Percentiles rank a stretch among this genome's conserved stretches.
These are phyloP conservation scores for Pichia sp. DNA, from an alignment of 1,139 yeast species.

Conservation along the genomic window DNA sequence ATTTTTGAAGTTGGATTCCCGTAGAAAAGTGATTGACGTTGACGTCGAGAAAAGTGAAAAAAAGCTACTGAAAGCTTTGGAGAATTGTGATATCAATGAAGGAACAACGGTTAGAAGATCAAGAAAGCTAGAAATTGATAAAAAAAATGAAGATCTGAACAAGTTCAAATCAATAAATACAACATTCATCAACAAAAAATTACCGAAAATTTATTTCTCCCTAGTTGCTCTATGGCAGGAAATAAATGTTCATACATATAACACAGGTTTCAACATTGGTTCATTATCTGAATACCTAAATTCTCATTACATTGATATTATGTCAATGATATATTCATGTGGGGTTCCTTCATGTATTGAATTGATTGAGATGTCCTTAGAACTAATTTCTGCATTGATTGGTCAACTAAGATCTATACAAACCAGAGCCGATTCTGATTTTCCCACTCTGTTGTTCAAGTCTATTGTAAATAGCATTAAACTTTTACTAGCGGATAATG, in stretches of 20 bases:
- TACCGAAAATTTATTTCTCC: constrained; percentile 45
- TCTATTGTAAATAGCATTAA: constrained; percentile 5
- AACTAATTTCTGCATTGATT: constrained; percentile 33
- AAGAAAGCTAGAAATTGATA: constrained; percentile 28
- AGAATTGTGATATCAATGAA: constrained; percentile 3
- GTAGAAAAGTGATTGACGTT: constrained; percentile 39
- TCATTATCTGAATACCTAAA: constrained; percentile 46
- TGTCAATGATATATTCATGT: constrained; percentile 46
- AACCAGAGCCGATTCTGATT: not conserved
- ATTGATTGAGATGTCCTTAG: constrained; percentile 50
- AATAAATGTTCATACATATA: constrained; percentile 20
- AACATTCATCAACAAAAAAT: constrained; percentile 37
- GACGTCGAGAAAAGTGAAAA: too few species aligned
- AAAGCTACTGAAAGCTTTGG: constrained; percentile 7
- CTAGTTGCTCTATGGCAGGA: constrained; percentile 48
- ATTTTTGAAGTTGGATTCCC: constrained; percentile 35
- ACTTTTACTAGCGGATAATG: constrained; percentile 7
- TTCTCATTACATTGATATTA: constrained; percentile 52
- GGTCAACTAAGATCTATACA: constrained; percentile 9
- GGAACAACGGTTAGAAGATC: constrained; percentile 49
- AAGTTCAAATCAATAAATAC: constrained; percentile 13
- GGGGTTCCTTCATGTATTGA: constrained; percentile 48
- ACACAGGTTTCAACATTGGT: constrained; percentile 37
- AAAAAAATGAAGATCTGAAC: constrained; percentile 15
- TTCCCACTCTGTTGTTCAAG: constrained; percentile 6